Evolutionary conservation across 2,329 filamentous ascomycete genomes (phyloP), one percentile per base, ranked within the genome.

Genomic region (Monosporascus cannonballus): DNA sequence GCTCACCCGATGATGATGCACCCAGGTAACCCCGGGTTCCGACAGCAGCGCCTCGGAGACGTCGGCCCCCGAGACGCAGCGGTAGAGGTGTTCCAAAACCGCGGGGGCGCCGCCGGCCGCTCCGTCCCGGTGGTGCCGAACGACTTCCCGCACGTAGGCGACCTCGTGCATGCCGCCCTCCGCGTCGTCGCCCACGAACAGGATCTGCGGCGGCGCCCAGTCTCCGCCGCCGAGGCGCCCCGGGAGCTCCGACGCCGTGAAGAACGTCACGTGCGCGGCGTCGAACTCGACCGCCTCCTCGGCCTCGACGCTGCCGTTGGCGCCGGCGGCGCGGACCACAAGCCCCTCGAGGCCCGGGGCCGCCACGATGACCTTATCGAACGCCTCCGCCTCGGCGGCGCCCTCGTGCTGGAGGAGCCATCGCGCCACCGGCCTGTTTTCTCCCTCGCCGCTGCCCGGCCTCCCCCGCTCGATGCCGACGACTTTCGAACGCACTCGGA

Each of bases 21-120:
- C 3, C 59, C 59, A 61, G 3, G 58, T 60, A 42, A 61, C 50
- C 7, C 39, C 50, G 8, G 51, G 44, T 18, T 56, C 45, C 8
- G 50, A 50, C 6, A 45, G 20, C 8, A 61, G 37, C 7, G 36
- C 45, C 24, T 56, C 52, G 11, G 48, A 44, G 17, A 50, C 37
- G 44, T 52, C 49, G 22, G 18, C 30, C 38, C 59, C 50, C 15
- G 59, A 56, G 14, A 61, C 45, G 17, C 45, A 49, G 34, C 58
- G 58, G 45, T 60, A 61, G 4, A 61, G 41, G 48, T 60, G 54
- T 39, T 61, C 58, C n/a, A n/a, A n/a, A 11, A 56, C 7, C 7
- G n/a, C 22, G 2, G 25, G 25, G 9, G 41, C 22, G 8, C 50
- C 54, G 8, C n/a, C 22, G 1, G n/a, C 20, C 8, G 41, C 22